A percentile compares a stretch with the other conserved stretches of the same genome.
phyloP scores from a whole-genome alignment of 371 early-diverging fungal genomes.

The Saksenaea oblongispora region DNA sequence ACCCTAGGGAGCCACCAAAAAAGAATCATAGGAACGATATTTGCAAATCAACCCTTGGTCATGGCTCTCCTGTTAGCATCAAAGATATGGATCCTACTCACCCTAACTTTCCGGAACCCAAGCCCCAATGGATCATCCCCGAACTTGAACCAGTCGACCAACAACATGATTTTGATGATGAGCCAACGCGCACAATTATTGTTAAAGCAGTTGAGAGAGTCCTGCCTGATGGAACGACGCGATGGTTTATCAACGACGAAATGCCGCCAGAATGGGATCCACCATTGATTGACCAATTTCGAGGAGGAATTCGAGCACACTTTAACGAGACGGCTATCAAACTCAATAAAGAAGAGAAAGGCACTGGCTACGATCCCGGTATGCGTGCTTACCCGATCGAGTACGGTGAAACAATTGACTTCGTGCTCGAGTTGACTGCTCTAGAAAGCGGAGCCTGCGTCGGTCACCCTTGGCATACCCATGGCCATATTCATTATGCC shows the following conservation, averaged over 20 bases:
- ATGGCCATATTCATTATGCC: constrained; percentile 27
- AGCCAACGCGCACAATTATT: constrained; percentile 19
- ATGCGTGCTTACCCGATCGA: constrained; percentile 17
- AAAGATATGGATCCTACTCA: background rate
- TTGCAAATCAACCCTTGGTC: background rate
- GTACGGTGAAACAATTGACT: constrained; percentile 15
- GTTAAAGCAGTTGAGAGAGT: constrained; percentile 10
- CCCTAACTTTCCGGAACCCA: constrained; percentile 12
- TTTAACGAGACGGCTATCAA: constrained; percentile 18
- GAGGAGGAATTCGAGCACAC: background rate
- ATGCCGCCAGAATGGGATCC: constrained; percentile 15
- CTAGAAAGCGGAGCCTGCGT: constrained; percentile 6
- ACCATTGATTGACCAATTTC: constrained; percentile 6
- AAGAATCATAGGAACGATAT: background rate
- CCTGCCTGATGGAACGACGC: constrained; percentile 19
- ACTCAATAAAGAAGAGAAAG: constrained; percentile 1
- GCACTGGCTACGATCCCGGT: background rate
- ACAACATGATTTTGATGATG: constrained; percentile 7
- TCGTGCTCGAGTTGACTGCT: constrained; percentile 22
- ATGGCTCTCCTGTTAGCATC: background rate
- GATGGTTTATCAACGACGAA: constrained; percentile 34
- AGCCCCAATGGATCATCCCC: constrained; percentile 17
- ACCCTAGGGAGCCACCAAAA: background rate
- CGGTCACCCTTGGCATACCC: constrained; percentile 33
- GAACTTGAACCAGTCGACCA: constrained; percentile 8